Conservation (phyloP, 1,139 yeast genomes). For the Pneumocystis oryctolagi region DNA sequence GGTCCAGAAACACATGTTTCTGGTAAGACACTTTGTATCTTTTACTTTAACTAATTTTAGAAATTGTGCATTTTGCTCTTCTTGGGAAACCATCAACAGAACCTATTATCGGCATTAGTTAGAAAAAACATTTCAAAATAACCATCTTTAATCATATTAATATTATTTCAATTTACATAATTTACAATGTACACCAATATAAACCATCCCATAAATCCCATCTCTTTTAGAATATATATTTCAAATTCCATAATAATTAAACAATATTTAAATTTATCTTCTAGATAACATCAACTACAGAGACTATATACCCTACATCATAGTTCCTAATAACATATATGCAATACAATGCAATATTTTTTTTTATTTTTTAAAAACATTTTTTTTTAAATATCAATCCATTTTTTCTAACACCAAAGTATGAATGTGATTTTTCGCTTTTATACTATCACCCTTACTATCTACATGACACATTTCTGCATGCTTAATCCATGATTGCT, state of each 20-base stretch:
- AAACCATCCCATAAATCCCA: background rate
- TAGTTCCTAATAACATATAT: background rate
- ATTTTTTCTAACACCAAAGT: constrained; percentile 28
- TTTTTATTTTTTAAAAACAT: background rate
- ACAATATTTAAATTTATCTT: background rate
- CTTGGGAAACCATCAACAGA: constrained; percentile 20
- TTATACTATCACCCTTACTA: constrained; percentile 27
- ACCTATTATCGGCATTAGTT: background rate
- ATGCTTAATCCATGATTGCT: constrained; percentile 57
- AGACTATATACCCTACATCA: background rate
- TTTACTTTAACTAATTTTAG: constrained; percentile 24
- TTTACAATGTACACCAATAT: background rate
- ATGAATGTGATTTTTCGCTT: constrained; percentile 42
- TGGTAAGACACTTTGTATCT: constrained; percentile 21
- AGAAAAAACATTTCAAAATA: background rate
- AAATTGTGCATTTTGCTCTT: constrained; percentile 19
- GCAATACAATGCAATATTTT: background rate
- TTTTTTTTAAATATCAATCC: background rate
- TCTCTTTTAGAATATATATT: background rate
- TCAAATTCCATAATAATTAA: background rate
- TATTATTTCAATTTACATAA: background rate
- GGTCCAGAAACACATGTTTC: constrained; percentile 39
- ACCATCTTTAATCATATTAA: background rate
- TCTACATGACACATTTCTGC: constrained; percentile 35
- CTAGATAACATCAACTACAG: background rate